phyloP scores from a whole-genome alignment of 306 rosid genomes.

The Vigna hirtella region DNA sequence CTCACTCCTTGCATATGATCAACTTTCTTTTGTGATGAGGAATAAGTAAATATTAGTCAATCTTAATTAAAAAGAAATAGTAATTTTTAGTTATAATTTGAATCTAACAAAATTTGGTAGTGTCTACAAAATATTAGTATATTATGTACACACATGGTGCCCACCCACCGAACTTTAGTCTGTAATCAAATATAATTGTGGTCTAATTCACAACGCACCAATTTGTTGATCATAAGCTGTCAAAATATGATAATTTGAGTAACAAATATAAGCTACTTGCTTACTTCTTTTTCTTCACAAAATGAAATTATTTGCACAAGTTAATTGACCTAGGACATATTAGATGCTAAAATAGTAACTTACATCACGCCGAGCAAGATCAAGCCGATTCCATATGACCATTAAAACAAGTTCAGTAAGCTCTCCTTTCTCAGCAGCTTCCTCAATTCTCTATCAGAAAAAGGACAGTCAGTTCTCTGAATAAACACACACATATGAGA shows the following conservation, averaged over 20 bases:
- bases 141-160: not conserved
- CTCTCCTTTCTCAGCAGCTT: conserved; percentile 94
- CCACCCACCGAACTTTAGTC: not conserved
- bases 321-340: conserved; percentile 18
- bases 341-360: conserved; percentile 50
- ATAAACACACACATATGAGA: conserved; percentile 3
- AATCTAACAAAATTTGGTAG: not conserved
- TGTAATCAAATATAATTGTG: not conserved
- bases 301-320: conserved; percentile 13
- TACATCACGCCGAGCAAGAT: conserved; percentile 96
- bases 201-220: not conserved
- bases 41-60: conserved; percentile 14
- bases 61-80: conserved; percentile 17
- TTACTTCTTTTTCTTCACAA: conserved; percentile 22
- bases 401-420: conserved; percentile 91
- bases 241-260: not conserved
- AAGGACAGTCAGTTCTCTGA: conserved; percentile 11
- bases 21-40: conserved; percentile 12
- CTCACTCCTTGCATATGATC: not conserved
- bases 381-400: conserved; percentile 98
- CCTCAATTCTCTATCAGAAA: conserved; percentile 82
- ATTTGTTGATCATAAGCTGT: not conserved
- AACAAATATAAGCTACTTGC: conserved; percentile 13
- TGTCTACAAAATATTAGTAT: conserved; percentile 1
- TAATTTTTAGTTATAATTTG: conserved; percentile 11